Evolutionary conservation across 1,284 basidiomycete species (phyloP).

Genomic region (Meripilus lineatus): DNA sequence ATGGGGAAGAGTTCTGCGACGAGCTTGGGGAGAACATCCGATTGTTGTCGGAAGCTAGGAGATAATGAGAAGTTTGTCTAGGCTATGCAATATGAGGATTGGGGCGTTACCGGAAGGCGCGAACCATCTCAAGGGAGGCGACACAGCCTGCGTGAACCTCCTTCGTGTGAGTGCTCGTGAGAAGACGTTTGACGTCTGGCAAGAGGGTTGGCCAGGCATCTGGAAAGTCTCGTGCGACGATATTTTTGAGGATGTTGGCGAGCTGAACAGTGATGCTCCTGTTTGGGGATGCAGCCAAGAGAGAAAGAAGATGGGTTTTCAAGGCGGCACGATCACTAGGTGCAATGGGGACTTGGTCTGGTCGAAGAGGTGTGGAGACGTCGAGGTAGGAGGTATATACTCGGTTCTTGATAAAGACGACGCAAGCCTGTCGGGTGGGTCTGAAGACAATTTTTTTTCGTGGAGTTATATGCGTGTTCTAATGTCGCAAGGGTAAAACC

Average conservation of each 20-base stretch:
- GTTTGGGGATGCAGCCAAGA: slow-evolving; percentile 64
- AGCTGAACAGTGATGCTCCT: slow-evolving; percentile 73
- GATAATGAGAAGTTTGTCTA: too few species aligned
- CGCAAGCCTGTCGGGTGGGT: slow-evolving; percentile 72
- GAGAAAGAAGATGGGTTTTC: slow-evolving; percentile 57
- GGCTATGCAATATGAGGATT: too few species aligned
- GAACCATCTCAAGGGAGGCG: slow-evolving; percentile 67
- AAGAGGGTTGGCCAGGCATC: slow-evolving; percentile 66
- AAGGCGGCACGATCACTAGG: slow-evolving; percentile 65
- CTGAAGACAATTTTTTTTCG: too few species aligned
- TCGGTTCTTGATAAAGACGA: slow-evolving; percentile 85
- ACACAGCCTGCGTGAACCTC: slow-evolving; percentile 78
- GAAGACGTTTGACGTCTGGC: slow-evolving; percentile 55
- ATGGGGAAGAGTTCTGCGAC: slow-evolving; percentile 66
- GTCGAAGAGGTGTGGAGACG: slow-evolving; percentile 40
- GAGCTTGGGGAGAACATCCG: slow-evolving; percentile 53
- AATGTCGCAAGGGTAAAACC: too few species aligned
- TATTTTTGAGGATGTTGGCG: slow-evolving; percentile 61
- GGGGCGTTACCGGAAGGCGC: slow-evolving; percentile 65
- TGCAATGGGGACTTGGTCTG: slow-evolving; percentile 58
- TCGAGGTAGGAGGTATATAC: slow-evolving; percentile 58
- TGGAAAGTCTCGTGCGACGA: slow-evolving; percentile 73
- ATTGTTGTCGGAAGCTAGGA: slow-evolving; percentile 60
- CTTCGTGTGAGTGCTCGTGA: slow-evolving; percentile 57
- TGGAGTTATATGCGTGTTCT: too few species aligned